These are phyloP conservation scores for Megacollybia platyphylla DNA, from an alignment of 1,284 basidiomycete genomes.

Conservation along the genomic window DNA sequence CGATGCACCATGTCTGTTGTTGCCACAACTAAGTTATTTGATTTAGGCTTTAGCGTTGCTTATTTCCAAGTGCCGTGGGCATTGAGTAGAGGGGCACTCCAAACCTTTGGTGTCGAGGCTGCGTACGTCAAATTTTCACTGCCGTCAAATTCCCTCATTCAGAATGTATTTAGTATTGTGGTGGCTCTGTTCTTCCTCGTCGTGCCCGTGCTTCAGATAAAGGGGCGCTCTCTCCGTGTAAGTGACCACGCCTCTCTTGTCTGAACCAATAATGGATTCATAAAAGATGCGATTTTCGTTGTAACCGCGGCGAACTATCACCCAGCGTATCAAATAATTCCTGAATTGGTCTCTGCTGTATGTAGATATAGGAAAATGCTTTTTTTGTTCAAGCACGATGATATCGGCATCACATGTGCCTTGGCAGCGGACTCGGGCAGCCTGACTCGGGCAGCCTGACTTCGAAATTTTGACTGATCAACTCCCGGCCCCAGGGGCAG, in stretches of 20 bases:
- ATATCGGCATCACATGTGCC: too few relatives aligned
- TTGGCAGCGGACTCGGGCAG: too few relatives aligned
- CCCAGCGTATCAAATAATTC: too few relatives aligned
- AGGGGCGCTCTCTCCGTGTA: conserved; percentile 31
- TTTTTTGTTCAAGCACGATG: too few relatives aligned
- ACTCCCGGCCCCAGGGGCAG: too few relatives aligned
- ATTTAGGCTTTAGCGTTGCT: conserved; percentile 23
- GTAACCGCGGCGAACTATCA: too few relatives aligned
- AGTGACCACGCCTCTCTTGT: conserved; percentile 7
- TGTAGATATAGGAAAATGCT: too few relatives aligned
- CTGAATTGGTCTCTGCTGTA: too few relatives aligned
- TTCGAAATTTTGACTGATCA: too few relatives aligned
- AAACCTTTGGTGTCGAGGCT: conserved; percentile 47
- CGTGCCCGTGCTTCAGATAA: conserved; percentile 37
- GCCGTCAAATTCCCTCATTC: not conserved
- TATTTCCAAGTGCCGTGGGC: conserved; percentile 57
- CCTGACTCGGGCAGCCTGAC: too few relatives aligned
- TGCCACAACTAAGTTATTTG: not conserved
- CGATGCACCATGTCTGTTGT: not conserved
- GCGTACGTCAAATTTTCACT: conserved; percentile 22
- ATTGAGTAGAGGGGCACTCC: conserved; percentile 35
- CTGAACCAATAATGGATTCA: too few relatives aligned
- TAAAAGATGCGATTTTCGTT: too few relatives aligned
- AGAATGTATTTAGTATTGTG: conserved; percentile 23
- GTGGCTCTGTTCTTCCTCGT: conserved; percentile 35